Conservation (phyloP, 2,329 filamentous ascomycete species). For the Paracamarosporium sp. region DNA sequence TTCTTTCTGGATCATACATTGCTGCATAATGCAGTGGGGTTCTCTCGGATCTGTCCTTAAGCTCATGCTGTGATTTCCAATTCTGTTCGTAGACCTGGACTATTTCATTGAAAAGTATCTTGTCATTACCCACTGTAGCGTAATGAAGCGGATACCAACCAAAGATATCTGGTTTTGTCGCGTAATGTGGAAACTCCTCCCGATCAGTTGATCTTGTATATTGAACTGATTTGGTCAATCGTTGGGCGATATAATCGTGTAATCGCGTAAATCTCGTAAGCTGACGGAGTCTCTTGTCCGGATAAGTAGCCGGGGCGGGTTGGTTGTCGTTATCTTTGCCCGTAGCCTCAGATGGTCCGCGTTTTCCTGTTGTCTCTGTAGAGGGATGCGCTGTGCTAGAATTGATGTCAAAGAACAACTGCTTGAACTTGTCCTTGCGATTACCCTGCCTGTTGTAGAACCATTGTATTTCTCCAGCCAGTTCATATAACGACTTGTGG, state of each 20-base stretch:
- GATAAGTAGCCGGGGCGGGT: neutral
- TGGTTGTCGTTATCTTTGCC: too few species aligned
- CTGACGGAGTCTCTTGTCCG: neutral
- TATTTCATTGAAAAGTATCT: neutral
- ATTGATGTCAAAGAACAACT: too few species aligned
- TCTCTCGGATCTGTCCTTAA: conserved; percentile 8
- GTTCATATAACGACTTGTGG: neutral
- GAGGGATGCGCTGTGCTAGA: too few species aligned
- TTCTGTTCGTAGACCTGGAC: too few species aligned
- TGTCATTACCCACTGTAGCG: neutral
- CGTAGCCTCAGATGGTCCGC: too few species aligned
- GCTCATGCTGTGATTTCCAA: neutral
- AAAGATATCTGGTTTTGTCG: conserved; percentile 6
- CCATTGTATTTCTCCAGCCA: neutral
- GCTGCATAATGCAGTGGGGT: conserved; percentile 11
- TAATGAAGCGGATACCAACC: conserved; percentile 12
- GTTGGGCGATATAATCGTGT: neutral
- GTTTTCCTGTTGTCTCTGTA: too few species aligned
- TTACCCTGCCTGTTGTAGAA: too few species aligned
- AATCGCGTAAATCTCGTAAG: neutral
- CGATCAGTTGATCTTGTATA: too few species aligned
- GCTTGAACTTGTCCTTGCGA: too few species aligned
- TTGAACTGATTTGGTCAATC: too few species aligned
- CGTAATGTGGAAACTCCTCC: too few species aligned
- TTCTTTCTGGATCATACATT: neutral